A percentile compares a stretch with the other conserved stretches of the same genome.
Evolutionary conservation across 345 rosid species (phyloP).

Genomic region (Excoecaria agallocha): DNA sequence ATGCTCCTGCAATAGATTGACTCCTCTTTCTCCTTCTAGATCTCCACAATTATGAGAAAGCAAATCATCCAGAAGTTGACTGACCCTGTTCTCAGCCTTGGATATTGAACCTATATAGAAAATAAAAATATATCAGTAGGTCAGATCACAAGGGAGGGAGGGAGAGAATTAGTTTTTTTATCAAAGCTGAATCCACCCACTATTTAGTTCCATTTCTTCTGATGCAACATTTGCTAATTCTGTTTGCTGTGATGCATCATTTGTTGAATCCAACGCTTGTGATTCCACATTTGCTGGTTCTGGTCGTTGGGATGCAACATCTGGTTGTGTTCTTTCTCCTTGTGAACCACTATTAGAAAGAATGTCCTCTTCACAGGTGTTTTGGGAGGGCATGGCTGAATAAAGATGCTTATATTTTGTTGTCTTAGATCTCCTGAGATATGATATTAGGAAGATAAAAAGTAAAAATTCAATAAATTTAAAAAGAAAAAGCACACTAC

Average conservation of each 20-base stretch:
- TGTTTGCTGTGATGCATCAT: conserved; percentile 32
- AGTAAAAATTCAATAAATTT: neutral
- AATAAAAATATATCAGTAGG: conserved; percentile 19
- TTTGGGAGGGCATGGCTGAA: conserved; percentile 35
- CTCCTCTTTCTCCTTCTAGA: conserved; percentile 57
- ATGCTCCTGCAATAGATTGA: conserved; percentile 48
- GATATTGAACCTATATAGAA: conserved; percentile 39
- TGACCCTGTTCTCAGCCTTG: conserved; percentile 39
- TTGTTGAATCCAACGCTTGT: neutral
- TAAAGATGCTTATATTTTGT: conserved; percentile 47
- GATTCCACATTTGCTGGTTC: neutral
- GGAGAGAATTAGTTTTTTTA: conserved; percentile 1
- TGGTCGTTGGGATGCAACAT: conserved; percentile 6
- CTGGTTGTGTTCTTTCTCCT: conserved; percentile 28
- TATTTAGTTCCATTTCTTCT: conserved; percentile 28
- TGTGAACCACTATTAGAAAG: conserved; percentile 22
- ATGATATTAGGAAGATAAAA: neutral
- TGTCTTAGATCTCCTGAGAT: conserved; percentile 42
- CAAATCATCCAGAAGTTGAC: conserved; percentile 52
- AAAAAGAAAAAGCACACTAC: neutral
- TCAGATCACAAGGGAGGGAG: conserved; percentile 1
- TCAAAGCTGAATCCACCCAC: conserved; percentile 40
- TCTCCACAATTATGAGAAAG: conserved; percentile 47
- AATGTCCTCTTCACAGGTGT: conserved; percentile 35
- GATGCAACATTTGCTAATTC: conserved; percentile 12